phyloP scores from a whole-genome alignment of 495 filamentous ascomycete genomes.

The Aspergillus carlsbadensis region DNA sequence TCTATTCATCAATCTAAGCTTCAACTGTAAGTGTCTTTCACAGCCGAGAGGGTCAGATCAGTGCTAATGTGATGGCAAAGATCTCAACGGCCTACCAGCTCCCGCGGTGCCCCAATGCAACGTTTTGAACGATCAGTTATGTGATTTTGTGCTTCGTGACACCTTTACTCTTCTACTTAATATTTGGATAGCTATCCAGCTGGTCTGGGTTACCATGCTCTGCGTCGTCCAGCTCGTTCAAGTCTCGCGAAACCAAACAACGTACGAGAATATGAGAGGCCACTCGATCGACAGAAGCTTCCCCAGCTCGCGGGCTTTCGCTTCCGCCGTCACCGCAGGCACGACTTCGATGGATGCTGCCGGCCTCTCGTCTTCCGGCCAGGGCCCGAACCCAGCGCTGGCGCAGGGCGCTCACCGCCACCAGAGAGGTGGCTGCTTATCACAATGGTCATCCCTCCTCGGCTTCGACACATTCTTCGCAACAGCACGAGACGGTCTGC shows the following conservation, averaged over 20 bases:
- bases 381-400: slow-evolving; percentile 46
- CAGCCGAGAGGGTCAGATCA: neutral
- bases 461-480: slow-evolving; percentile 91
- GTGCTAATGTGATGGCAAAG: slow-evolving; percentile 32
- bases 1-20: slow-evolving; percentile 52
- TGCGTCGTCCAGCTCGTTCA: slow-evolving; percentile 89
- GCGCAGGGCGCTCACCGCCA: slow-evolving; percentile 41
- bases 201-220: slow-evolving; percentile 95
- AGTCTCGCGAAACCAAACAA: slow-evolving; percentile 87
- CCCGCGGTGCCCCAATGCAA: slow-evolving; percentile 61
- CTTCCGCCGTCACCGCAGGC: slow-evolving; percentile 75
- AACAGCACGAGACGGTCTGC: slow-evolving; percentile 66
- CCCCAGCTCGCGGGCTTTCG: slow-evolving; percentile 63
- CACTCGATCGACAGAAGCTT: slow-evolving; percentile 52
- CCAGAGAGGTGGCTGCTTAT: slow-evolving; percentile 57
- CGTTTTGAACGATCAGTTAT: slow-evolving; percentile 70
- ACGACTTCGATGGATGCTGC: slow-evolving; percentile 65
- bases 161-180: slow-evolving; percentile 76
- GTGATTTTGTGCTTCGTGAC: slow-evolving; percentile 72
- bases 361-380: slow-evolving; percentile 59
- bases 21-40: slow-evolving; percentile 51
- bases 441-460: slow-evolving; percentile 78
- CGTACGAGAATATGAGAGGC: slow-evolving; percentile 90
- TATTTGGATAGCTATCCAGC: slow-evolving; percentile 77
- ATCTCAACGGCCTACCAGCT: slow-evolving; percentile 54